Evolutionary conservation across 495 filamentous ascomycete species (phyloP), one percentile per base, ranked within the genome.

Genomic region (Lasiosphaeris hirsuta): DNA sequence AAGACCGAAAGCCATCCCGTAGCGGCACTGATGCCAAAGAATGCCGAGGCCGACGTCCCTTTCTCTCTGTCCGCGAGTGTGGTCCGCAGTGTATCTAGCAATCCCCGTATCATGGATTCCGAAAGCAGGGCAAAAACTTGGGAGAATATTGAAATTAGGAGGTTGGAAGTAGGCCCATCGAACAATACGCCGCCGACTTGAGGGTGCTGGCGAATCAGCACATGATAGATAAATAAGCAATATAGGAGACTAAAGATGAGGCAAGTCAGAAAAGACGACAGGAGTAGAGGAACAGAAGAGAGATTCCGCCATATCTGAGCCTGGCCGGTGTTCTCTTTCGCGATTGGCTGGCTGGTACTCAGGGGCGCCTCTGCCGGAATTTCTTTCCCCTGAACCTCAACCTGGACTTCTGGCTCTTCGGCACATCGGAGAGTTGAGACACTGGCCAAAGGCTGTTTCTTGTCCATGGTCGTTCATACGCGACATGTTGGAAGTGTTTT

Each of bases 21-120:
- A 19, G 52, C 52, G 1, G 34, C 52, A 19, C 52, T 45, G 30
- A 55, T 55, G 23, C 52, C 52, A 37, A 55, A 55, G 52, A 55
- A 55, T 3, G 40, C 30, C 30, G 52, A 55, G 10, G 52, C 52
- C 10, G 52, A 55, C 15, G 52, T 55, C 10, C 52, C 52, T 4
- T 30, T 39, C 13, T 43, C 23, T 36, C 52, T 38, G 19, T 41
- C 34, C 30, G 52, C 52, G n/a, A 55, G 42, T 9, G 52, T 41
- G 7, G 52, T 40, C 10, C 52, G 19, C 23, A 55, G 40, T 13
- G 40, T 17, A 36, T 55, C 52, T n/a, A 55, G 23, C 39, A 55
- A 19, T 7, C 52, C 40, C 19, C 40, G 45, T 10, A 55, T 19
- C 52, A 55, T 9, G n/a, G 52, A 4, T 11, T 55, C 52, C 11